Percentiles rank a stretch among this genome's conserved stretches.
These are phyloP conservation scores for Solanum lycopersicoides DNA, from an alignment of 257 asterid genomes.

Conservation along the genomic window DNA sequence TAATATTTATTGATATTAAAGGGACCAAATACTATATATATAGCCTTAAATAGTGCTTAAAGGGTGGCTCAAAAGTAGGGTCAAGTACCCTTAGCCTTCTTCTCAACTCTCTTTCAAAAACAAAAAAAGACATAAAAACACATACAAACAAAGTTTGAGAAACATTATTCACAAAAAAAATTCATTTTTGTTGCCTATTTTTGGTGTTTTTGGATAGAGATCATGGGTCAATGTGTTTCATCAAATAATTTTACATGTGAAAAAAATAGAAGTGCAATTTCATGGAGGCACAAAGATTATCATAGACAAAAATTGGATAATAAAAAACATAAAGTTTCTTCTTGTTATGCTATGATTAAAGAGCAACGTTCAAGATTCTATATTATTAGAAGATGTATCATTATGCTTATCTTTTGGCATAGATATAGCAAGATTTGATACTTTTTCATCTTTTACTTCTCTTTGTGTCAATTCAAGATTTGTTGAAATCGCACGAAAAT, in stretches of 20 bases:
- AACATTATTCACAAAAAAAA: background rate
- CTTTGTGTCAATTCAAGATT: background rate
- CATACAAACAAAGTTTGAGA: background rate
- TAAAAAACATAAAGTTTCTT: background rate
- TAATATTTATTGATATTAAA: background rate
- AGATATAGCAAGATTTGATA: constrained; percentile 8
- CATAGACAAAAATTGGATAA: background rate
- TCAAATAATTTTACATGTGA: background rate
- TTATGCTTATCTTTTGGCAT: constrained; percentile 30
- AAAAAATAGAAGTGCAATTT: background rate
- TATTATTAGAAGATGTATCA: constrained; percentile 18
- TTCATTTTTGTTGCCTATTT: background rate
- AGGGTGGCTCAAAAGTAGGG: background rate
- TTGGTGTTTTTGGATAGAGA: background rate
- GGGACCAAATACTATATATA: background rate
- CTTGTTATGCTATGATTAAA: constrained; percentile 9
- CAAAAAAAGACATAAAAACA: background rate
- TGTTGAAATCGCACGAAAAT: background rate
- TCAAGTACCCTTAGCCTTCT: background rate
- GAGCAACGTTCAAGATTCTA: constrained; percentile 25
- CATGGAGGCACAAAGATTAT: background rate
- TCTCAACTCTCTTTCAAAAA: background rate
- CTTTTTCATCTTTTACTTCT: background rate
- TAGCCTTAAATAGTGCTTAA: background rate
- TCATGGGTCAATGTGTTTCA: constrained; percentile 23